Percentiles rank a stretch among this genome's conserved stretches.
phyloP scores from a whole-genome alignment of 2,329 filamentous ascomycete species.

The Aspergillus ustus region DNA sequence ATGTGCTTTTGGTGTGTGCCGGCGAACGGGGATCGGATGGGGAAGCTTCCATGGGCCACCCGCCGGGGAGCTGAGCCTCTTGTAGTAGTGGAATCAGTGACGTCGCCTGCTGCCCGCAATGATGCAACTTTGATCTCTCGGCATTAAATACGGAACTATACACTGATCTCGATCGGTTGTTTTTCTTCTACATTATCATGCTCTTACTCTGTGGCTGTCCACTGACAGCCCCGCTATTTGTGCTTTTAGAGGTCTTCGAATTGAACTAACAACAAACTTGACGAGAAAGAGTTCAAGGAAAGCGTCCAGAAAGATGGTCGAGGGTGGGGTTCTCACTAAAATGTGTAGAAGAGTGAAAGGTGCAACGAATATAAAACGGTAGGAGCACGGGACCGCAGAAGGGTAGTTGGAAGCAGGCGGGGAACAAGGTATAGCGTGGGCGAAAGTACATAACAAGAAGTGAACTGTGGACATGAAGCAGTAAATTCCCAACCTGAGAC shows the following conservation, averaged over 20 bases:
- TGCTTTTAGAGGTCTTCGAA: constrained; percentile 26
- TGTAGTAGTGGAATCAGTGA: constrained; percentile 10
- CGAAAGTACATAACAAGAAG: constrained; percentile 48
- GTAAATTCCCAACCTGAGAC: constrained; percentile 25
- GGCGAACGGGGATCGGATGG: constrained; percentile 3
- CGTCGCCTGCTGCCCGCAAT: constrained; percentile 3
- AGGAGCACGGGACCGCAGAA: constrained; percentile 28
- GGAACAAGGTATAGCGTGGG: constrained; percentile 42
- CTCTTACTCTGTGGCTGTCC: background rate
- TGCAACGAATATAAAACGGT: constrained; percentile 27
- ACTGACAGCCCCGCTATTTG: background rate
- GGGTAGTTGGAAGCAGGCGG: constrained; percentile 32
- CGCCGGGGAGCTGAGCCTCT: constrained; percentile 7
- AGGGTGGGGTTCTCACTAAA: constrained; percentile 32
- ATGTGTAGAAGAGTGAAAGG: constrained; percentile 29
- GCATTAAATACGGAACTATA: background rate
- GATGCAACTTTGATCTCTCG: constrained; percentile 9
- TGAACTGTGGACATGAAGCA: constrained; percentile 36
- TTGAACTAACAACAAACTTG: constrained; percentile 29
- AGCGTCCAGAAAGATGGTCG: constrained; percentile 30
- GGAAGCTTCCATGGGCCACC: background rate
- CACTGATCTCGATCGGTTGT: constrained; percentile 6
- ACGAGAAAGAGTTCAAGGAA: constrained; percentile 21
- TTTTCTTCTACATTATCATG: background rate
- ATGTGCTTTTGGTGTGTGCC: constrained; percentile 15